phyloP scores from a whole-genome alignment of 169 alveolate genomes.

The Blepharisma undulans region DNA sequence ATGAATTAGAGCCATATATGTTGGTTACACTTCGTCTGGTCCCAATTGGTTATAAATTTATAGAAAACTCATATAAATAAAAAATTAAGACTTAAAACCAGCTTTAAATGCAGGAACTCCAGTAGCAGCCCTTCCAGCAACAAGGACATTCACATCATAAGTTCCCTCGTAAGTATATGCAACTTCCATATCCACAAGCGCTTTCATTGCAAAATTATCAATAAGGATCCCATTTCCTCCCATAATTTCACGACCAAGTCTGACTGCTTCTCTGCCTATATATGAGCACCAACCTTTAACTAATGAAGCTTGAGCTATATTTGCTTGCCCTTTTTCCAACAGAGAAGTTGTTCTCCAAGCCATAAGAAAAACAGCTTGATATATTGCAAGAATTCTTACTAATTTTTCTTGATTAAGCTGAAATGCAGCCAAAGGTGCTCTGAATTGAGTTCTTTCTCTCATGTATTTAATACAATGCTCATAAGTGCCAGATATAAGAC shows the following conservation, averaged over 20 bases:
- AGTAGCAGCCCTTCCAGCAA: slow-evolving; percentile 56
- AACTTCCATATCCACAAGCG: slow-evolving; percentile 79
- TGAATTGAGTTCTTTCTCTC: slow-evolving; percentile 71
- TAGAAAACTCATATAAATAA: background rate
- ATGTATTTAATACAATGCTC: slow-evolving; percentile 68
- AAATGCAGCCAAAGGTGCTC: slow-evolving; percentile 73
- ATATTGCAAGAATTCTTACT: slow-evolving; percentile 67
- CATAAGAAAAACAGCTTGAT: slow-evolving; percentile 50
- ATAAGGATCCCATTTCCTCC: slow-evolving; percentile 84
- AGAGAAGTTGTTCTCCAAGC: slow-evolving; percentile 61
- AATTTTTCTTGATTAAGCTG: slow-evolving; percentile 81
- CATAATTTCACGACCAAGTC: slow-evolving; percentile 73
- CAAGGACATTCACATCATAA: slow-evolving; percentile 76
- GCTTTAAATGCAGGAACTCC: slow-evolving; percentile 48
- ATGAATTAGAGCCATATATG: no score
- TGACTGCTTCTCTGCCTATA: slow-evolving; percentile 72
- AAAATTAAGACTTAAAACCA: background rate
- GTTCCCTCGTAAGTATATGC: slow-evolving; percentile 87
- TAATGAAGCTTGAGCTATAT: slow-evolving; percentile 71
- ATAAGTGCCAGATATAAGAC: slow-evolving; percentile 78
- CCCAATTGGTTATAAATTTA: background rate
- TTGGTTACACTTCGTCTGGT: background rate
- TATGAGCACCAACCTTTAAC: slow-evolving; percentile 69
- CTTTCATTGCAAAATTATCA: slow-evolving; percentile 72
- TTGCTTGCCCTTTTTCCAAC: slow-evolving; percentile 52